Conservation (phyloP, 2,329 filamentous ascomycete species). For the Pleoardoris graminearum region DNA sequence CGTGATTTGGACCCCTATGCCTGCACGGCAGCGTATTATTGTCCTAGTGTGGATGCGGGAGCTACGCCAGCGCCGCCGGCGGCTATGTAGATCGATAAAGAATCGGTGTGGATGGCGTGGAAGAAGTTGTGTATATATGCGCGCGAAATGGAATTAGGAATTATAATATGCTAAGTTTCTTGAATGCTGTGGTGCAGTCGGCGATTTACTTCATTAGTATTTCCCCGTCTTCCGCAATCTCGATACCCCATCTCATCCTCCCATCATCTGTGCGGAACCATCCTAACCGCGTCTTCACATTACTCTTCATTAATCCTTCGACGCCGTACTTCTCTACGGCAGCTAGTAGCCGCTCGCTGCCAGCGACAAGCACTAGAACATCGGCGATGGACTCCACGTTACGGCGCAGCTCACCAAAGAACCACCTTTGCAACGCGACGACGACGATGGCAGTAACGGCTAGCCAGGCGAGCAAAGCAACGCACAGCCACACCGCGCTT, state of each 20-base stretch:
- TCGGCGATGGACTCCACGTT: slow-evolving; percentile 15
- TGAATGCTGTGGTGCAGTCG: background rate
- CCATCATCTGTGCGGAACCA: slow-evolving; percentile 15
- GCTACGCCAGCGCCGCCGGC: background rate
- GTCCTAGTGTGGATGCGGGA: slow-evolving; percentile 16
- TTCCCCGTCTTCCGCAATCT: slow-evolving; percentile 15
- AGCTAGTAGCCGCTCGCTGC: slow-evolving; percentile 13
- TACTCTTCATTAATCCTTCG: slow-evolving; percentile 5
- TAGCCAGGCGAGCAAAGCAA: slow-evolving; percentile 11
- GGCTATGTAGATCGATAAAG: background rate
- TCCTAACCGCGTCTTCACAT: slow-evolving; percentile 11
- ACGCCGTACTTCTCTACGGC: slow-evolving; percentile 12
- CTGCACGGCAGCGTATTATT: slow-evolving; percentile 24
- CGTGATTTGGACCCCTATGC: slow-evolving; percentile 17
- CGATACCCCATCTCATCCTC: slow-evolving; percentile 16
- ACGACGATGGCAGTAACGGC: slow-evolving; percentile 8
- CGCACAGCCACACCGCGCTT: slow-evolving; percentile 3
- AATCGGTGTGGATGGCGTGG: too few species aligned
- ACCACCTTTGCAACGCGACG: slow-evolving; percentile 4
- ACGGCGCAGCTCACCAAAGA: slow-evolving; percentile 2
- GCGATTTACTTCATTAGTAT: slow-evolving; percentile 5
- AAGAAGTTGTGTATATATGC: background rate
- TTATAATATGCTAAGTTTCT: background rate
- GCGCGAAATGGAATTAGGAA: background rate
- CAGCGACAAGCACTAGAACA: slow-evolving; percentile 13